phyloP scores from a whole-genome alignment of 208 protist species.

The Leptomonas seymouri region DNA sequence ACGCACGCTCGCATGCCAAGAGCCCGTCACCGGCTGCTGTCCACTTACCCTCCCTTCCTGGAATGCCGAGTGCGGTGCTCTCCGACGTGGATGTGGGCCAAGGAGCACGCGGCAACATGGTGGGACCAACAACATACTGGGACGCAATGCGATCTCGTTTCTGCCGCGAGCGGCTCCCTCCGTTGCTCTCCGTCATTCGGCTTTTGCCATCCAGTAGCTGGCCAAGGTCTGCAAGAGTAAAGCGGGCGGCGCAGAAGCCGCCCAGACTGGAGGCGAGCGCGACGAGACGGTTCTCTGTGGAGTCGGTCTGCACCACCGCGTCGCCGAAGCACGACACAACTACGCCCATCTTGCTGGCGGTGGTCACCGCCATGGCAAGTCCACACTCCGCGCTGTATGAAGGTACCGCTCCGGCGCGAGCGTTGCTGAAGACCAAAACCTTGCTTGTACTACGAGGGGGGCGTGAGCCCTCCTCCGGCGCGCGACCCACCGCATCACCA shows the following conservation, averaged over 20 bases:
- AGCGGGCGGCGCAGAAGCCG: conserved; percentile 39
- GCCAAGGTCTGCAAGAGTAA: conserved; percentile 35
- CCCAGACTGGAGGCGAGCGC: conserved; percentile 43
- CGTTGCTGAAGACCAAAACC: conserved; percentile 73
- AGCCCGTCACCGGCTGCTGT: background rate
- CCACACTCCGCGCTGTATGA: conserved; percentile 69
- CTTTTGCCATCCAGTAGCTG: conserved; percentile 37
- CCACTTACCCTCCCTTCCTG: conserved; percentile 3
- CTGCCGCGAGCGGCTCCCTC: conserved; percentile 7
- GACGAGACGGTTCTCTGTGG: conserved; percentile 32
- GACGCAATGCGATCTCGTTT: conserved; percentile 60
- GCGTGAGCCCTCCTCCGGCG: background rate
- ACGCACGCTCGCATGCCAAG: conserved; percentile 8
- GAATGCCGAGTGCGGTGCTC: background rate
- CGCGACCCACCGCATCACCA: background rate
- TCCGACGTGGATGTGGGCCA: background rate
- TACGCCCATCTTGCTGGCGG: conserved; percentile 36
- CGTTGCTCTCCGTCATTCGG: background rate
- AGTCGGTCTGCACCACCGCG: conserved; percentile 18
- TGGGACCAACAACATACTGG: conserved; percentile 58
- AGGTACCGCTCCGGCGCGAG: conserved; percentile 12
- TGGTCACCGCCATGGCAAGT: conserved; percentile 53
- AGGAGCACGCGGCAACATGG: conserved; percentile 46
- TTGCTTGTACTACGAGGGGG: conserved; percentile 3
- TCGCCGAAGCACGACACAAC: conserved; percentile 62